Base-by-base conservation (phyloP, 805 yeast genomes). In the Metschnikowia bowlesiae region DNA sequence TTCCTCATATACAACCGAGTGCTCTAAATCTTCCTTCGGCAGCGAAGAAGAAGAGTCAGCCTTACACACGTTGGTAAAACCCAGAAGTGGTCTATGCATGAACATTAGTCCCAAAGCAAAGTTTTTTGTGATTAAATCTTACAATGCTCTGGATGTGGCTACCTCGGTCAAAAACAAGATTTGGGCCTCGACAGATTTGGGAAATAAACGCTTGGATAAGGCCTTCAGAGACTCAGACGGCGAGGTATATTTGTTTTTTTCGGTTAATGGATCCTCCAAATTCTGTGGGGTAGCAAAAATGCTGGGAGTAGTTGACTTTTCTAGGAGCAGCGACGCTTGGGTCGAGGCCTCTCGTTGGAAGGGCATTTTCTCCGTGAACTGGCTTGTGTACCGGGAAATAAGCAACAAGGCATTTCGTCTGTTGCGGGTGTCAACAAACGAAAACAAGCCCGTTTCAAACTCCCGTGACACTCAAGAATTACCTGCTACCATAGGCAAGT, bases 391-490 rank as follows among this genome's bases (percentile, higher is more conserved):
- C 7, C 76, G 78, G 56, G 82, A 81, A 53, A 69, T 82, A 6
- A 77, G 79, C 39, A 81, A 81, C 57, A 68, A 64, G 37, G 59
- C 59, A 46, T 71, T 83, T 47, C 76, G 74, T 50, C 76, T 73
- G 51, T 66, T 82, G 47, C 63, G 66, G 47, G 68, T 78, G 6
- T 71, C 75, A 3, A 57, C 67, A 29, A 79, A 80, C 56, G 82
- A 75, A 29, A 66, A 67, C 50, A 71, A 73, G 58, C 78, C 83
- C 1, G 81, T 83, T 1, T 78, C 84, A 1, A 74, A 76, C 54
- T 81, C 85, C 16, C 74, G 86, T 56, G 87, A 83, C 57, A 79
- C 85, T 0, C 85, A 82, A 61, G 83, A 79, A 50, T 56, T 82
- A 18, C 82, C 85, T 1, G 67, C 66, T 45, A 72, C 69, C 2